phyloP scores from a whole-genome alignment of 306 rosid genomes.

The Hippophae gyantsensis region DNA sequence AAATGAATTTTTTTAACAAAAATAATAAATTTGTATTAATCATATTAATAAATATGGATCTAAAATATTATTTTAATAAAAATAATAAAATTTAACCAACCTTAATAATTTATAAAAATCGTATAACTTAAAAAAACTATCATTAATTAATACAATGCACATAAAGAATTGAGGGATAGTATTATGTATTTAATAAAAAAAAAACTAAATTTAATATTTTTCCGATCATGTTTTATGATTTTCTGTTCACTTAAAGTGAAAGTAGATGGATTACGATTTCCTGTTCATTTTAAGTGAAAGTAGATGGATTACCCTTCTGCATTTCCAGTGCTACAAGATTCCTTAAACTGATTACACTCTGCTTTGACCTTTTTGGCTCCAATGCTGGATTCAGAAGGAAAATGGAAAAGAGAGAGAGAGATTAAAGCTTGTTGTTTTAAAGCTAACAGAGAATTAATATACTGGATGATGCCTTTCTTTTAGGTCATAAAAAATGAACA shows the following conservation, averaged over 20 bases:
- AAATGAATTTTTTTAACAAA: too few species aligned
- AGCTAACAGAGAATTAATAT: constrained; percentile 30
- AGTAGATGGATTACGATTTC: background rate
- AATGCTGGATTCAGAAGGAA: constrained; percentile 48
- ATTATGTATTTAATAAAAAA: too few species aligned
- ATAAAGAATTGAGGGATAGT: too few species aligned
- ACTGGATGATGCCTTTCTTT: constrained; percentile 8
- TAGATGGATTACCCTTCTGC: constrained; percentile 53
- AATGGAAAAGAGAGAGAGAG: background rate
- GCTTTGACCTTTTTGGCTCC: constrained; percentile 94
- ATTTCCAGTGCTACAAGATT: constrained; percentile 61
- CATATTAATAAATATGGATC: too few species aligned
- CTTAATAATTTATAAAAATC: too few species aligned
- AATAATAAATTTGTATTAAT: too few species aligned
- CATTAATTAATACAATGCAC: too few species aligned
- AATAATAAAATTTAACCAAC: too few species aligned
- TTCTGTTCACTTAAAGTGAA: background rate
- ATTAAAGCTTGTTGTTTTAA: constrained; percentile 20
- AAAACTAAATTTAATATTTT: too few species aligned
- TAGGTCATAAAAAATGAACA: too few species aligned
- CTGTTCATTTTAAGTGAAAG: background rate
- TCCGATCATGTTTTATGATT: background rate
- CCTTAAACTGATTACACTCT: constrained; percentile 67
- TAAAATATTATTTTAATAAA: too few species aligned
- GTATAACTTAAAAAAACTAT: too few species aligned